Percentiles rank a stretch among this genome's conserved stretches.
phyloP scores from a whole-genome alignment of 805 yeast species.

The Blastobotrys chiropterorum region DNA sequence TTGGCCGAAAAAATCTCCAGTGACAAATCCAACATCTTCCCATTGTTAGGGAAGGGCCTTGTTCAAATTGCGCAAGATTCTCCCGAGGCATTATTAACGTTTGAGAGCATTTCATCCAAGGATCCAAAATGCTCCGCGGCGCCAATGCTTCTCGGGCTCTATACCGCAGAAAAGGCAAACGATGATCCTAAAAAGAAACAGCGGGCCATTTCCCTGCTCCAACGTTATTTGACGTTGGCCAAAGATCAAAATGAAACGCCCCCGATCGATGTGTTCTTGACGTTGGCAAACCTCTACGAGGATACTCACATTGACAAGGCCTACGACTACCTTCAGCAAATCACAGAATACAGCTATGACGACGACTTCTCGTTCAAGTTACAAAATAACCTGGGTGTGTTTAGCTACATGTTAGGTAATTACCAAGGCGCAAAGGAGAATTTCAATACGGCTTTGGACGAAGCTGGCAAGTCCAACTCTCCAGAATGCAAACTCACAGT shows the following conservation, averaged over 20 bases:
- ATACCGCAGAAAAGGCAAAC: constrained; percentile 52
- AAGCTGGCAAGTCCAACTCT: constrained; percentile 13
- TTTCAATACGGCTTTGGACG: constrained; percentile 11
- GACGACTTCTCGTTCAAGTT: constrained; percentile 40
- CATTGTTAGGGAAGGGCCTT: constrained; percentile 81
- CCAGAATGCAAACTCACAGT: constrained; percentile 35
- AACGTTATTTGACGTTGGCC: constrained; percentile 61
- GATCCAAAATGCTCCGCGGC: constrained; percentile 70
- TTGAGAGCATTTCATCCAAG: constrained; percentile 63
- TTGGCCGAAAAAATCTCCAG: constrained; percentile 57
- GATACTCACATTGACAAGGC: constrained; percentile 58
- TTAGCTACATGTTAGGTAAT: constrained; percentile 62
- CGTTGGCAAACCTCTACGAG: constrained; percentile 68
- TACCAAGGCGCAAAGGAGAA: constrained; percentile 44
- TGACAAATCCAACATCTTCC: constrained; percentile 39
- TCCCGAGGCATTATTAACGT: constrained; percentile 75
- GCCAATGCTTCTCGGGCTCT: constrained; percentile 59
- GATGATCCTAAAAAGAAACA: constrained; percentile 17
- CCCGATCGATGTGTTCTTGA: constrained; percentile 59
- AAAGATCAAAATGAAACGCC: constrained; percentile 47
- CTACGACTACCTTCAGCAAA: constrained; percentile 53
- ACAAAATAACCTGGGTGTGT: constrained; percentile 78
- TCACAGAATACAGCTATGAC: constrained; percentile 45
- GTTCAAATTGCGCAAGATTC: constrained; percentile 70
- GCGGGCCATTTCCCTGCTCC: constrained; percentile 60